Conservation (phyloP, 495 filamentous ascomycete genomes). For the Apiosordaria backusii region DNA sequence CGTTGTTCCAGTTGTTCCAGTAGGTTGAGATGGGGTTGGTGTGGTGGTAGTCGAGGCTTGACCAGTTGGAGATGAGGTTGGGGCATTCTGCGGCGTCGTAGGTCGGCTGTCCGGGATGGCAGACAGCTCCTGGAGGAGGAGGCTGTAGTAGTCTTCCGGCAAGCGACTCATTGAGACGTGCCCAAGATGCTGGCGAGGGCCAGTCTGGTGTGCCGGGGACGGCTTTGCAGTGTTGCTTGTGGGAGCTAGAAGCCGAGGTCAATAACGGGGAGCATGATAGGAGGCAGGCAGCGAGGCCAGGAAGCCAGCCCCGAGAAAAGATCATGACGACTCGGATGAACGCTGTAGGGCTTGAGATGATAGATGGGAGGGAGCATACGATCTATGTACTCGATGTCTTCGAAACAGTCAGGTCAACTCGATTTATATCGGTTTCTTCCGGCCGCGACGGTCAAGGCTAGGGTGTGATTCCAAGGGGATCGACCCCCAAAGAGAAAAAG, state of each 20-base stretch:
- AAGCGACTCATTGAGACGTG: constrained; percentile 33
- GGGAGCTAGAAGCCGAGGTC: background rate
- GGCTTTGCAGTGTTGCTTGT: constrained; percentile 32
- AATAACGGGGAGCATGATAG: background rate
- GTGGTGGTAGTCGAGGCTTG: constrained; percentile 36
- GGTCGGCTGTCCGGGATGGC: constrained; percentile 44
- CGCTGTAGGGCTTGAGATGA: background rate
- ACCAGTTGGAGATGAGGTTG: constrained; percentile 31
- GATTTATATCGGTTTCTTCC: background rate
- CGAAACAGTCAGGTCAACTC: background rate
- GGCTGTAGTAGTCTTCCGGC: constrained; percentile 51
- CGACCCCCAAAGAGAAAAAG: background rate
- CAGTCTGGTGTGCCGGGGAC: constrained; percentile 33
- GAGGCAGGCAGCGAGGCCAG: background rate
- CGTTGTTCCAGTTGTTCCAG: constrained; percentile 44
- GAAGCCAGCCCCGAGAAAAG: background rate
- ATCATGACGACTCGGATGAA: background rate
- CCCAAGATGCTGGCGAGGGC: constrained; percentile 34
- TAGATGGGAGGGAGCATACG: background rate
- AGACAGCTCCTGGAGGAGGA: constrained; percentile 52
- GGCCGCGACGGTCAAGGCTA: background rate
- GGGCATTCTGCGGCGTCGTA: constrained; percentile 36
- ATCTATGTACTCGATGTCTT: background rate
- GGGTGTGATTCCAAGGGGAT: background rate
- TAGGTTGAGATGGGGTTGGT: constrained; percentile 38